A percentile compares a stretch with the other conserved stretches of the same genome.
phyloP scores from a whole-genome alignment of 805 yeast genomes.

The Blastobotrys americana region DNA sequence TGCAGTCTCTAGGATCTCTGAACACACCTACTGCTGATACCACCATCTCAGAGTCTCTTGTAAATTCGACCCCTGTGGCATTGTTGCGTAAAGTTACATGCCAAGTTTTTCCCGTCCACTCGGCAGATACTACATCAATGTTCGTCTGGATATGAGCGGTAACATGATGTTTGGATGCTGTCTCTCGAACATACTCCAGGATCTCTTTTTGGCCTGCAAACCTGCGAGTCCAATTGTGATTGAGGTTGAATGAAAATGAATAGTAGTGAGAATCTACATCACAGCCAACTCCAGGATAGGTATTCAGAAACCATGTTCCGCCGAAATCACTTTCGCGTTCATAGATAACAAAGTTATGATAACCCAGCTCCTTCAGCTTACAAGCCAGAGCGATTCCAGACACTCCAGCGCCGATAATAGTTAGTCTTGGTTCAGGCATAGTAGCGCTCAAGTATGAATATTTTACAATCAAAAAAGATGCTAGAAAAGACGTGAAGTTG shows the following conservation, averaged over 20 bases:
- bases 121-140: constrained; percentile 7
- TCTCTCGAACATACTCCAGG: constrained; percentile 7
- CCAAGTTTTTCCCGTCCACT: constrained; percentile 9
- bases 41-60: constrained; percentile 6
- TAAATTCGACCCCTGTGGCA: constrained; percentile 3
- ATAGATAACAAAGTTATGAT: constrained; percentile 13
- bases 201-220: constrained; percentile 9
- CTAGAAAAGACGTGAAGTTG: no score
- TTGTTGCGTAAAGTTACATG: constrained; percentile 3
- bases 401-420: constrained; percentile 16
- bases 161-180: constrained; percentile 7
- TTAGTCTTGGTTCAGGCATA: constrained; percentile 12
- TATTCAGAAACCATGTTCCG: constrained; percentile 11
- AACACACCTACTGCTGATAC: constrained; percentile 9
- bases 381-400: constrained; percentile 15
- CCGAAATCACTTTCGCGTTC: constrained; percentile 10
- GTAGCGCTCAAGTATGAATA: no score
- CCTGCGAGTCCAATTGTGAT: constrained; percentile 9
- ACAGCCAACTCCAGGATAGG: constrained; percentile 12
- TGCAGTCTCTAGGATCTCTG: constrained; percentile 6
- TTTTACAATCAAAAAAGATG: no score
- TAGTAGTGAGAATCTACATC: constrained; percentile 11
- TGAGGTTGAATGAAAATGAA: constrained; percentile 10
- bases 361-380: constrained; percentile 14
- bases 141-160: constrained; percentile 1